Evolutionary conservation across 129 eudicot genomes (phyloP), one percentile per base, ranked within the genome.

Genomic region (Saposhnikovia divaricata): DNA sequence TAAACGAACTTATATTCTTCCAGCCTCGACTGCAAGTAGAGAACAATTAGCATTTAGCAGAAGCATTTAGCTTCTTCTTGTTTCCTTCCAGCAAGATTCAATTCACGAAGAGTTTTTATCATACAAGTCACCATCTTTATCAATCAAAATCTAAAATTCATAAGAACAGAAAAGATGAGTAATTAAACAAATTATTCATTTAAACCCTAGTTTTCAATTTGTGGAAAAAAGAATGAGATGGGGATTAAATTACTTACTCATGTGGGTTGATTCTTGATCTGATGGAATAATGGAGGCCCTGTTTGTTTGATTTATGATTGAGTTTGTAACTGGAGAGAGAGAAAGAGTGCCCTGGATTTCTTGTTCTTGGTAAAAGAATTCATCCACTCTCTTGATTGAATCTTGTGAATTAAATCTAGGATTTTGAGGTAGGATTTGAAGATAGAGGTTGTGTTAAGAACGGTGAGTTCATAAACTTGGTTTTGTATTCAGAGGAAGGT

Each of bases 71-170:
- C n/a, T 31, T 31, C 1, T 1, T 1, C 1, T 31, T 31, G 93
- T 82, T 89, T 96, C 87, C 99, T 96, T 85, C 95, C 90, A 83
- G 95, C 98, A 85, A 87, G 83, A 81, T 92, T 88, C 42, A 87
- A 85, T 65, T 87, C 96, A 51, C 86, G 86, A 73, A 80, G 82
- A 38, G 82, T 87, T 74, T 86, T 86, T 63, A 85, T 81, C 53
- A 81, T 74, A 40, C 78, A 78, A 85, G 80, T 86, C 90, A 86
- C 97, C 98, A 92, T 95, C 72, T 74, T 85, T 72, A 28, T 69
- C 42, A 38, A 80, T 71, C 81, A 50, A 73, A 85, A 44, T 78
- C 81, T 43, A 51, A 48, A 71, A 78, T 84, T 75, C 80, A 81
- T 9, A 57, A 82, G 80, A 82, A 75, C 79, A 76, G 28, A 47